Conservation (phyloP, 208 protist genomes). For the Angomonas ambiguus region DNA sequence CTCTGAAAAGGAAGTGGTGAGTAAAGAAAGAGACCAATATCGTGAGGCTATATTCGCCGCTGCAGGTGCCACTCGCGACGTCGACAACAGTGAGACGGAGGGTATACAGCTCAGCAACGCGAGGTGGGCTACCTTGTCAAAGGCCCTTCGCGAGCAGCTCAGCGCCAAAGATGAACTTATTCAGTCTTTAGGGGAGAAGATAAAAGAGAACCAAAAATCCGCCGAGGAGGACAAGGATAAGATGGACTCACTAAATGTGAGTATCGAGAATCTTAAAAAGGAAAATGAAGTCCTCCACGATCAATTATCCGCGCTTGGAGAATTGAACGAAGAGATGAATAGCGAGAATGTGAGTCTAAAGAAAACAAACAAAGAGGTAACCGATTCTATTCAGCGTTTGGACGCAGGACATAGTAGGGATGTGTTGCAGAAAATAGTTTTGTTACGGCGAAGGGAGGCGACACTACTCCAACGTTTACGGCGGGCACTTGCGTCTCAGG, state of each 20-base stretch:
- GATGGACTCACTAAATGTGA: constrained; percentile 41
- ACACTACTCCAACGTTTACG: constrained; percentile 78
- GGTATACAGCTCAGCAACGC: constrained; percentile 17
- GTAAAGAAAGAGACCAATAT: constrained; percentile 75
- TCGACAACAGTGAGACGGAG: constrained; percentile 6
- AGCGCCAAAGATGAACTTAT: constrained; percentile 68
- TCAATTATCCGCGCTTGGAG: constrained; percentile 15
- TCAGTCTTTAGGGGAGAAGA: constrained; percentile 40
- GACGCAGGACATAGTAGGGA: constrained; percentile 41
- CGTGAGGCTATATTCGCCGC: constrained; percentile 65
- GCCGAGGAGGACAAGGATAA: constrained; percentile 8
- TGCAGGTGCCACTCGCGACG: constrained; percentile 20
- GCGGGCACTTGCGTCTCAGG: constrained; percentile 39
- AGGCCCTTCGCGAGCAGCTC: constrained; percentile 72
- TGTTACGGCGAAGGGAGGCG: constrained; percentile 72
- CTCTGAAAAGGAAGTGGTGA: constrained; percentile 53
- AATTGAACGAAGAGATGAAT: constrained; percentile 56
- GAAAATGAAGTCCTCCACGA: constrained; percentile 27
- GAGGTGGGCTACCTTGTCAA: constrained; percentile 41
- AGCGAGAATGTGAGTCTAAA: constrained; percentile 31
- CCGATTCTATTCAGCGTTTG: constrained; percentile 26
- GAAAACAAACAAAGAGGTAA: constrained; percentile 58
- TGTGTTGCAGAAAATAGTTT: constrained; percentile 78
- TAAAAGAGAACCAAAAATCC: constrained; percentile 24
- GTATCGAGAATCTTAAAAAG: constrained; percentile 20